A percentile compares a stretch with the other conserved stretches of the same genome.
Conservation (phyloP, 768 basidiomycete species). For the Xerocomus brunneocitrinus region DNA sequence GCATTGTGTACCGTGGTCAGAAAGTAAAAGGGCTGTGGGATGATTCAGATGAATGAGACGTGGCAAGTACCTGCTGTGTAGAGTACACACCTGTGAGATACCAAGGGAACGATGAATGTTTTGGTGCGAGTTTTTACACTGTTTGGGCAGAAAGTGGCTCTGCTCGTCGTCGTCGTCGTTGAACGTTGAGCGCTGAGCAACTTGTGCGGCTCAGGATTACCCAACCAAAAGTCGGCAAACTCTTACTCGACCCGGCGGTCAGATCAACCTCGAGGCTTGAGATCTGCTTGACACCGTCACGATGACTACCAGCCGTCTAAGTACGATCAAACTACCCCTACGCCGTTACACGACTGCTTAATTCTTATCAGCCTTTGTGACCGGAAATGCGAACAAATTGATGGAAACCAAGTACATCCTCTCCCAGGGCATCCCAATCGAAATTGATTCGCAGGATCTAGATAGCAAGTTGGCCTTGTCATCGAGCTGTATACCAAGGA, state of each 20-base stretch:
- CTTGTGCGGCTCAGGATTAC: slow-evolving; percentile 3
- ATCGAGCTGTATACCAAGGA: neutral
- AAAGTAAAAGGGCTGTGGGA: neutral
- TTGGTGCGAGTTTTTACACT: slow-evolving; percentile 4
- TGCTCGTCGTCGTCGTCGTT: slow-evolving; percentile 12
- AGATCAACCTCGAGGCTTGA: neutral
- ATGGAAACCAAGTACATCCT: slow-evolving; percentile 85
- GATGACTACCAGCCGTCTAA: slow-evolving; percentile 25
- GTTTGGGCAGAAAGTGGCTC: neutral
- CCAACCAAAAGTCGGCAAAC: neutral
- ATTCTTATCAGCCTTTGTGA: slow-evolving; percentile 75
- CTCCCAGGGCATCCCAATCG: slow-evolving; percentile 57
- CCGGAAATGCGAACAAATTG: slow-evolving; percentile 91
- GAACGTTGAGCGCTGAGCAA: slow-evolving; percentile 3
- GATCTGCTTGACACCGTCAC: neutral
- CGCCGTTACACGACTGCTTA: neutral
- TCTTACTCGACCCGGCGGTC: neutral
- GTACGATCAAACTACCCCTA: slow-evolving; percentile 10
- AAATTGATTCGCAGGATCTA: slow-evolving; percentile 71
- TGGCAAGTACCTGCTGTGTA: neutral
- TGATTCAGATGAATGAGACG: neutral
- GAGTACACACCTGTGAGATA: too few species aligned
- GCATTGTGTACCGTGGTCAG: slow-evolving; percentile 40
- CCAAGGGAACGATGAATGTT: too few species aligned
- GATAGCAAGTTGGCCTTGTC: slow-evolving; percentile 55